phyloP scores from a whole-genome alignment of 306 rosid genomes.

The Lathyrus aphaca region DNA sequence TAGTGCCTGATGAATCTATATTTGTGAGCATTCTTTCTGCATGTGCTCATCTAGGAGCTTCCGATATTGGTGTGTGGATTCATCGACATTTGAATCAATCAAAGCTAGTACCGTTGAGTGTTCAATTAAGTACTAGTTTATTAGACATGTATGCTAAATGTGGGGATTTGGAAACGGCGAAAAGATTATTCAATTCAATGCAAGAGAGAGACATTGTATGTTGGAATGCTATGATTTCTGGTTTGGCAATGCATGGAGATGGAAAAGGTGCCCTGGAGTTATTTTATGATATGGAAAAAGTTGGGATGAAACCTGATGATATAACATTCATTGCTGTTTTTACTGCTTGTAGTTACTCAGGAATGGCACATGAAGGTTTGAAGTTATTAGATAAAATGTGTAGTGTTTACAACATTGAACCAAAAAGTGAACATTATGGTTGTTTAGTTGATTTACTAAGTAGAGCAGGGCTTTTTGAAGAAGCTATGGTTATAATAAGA shows the following conservation, averaged over 20 bases:
- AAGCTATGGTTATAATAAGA: slow-evolving; percentile 58
- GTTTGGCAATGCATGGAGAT: slow-evolving; percentile 74
- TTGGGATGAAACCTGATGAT: slow-evolving; percentile 57
- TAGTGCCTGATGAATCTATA: slow-evolving; percentile 70
- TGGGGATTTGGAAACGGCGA: slow-evolving; percentile 61
- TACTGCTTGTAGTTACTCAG: slow-evolving; percentile 78
- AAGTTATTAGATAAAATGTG: slow-evolving; percentile 59
- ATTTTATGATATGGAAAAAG: slow-evolving; percentile 60
- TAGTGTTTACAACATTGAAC: slow-evolving; percentile 51
- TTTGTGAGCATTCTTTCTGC: slow-evolving; percentile 70
- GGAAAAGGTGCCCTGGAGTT: slow-evolving; percentile 60
- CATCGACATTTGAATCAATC: slow-evolving; percentile 52
- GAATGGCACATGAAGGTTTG: slow-evolving; percentile 61
- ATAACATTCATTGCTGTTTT: slow-evolving; percentile 74
- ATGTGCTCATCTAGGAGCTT: slow-evolving; percentile 78
- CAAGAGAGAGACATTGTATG: slow-evolving; percentile 57
- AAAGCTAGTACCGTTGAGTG: slow-evolving; percentile 42
- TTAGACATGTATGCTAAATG: slow-evolving; percentile 86
- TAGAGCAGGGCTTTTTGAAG: slow-evolving; percentile 61
- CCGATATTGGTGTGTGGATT: slow-evolving; percentile 70
- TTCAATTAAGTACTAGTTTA: slow-evolving; percentile 61
- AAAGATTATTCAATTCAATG: slow-evolving; percentile 48
- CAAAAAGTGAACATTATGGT: slow-evolving; percentile 68
- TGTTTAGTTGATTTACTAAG: slow-evolving; percentile 75
- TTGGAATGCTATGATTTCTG: slow-evolving; percentile 85